Evolutionary conservation across 148 eudicot species (phyloP), one percentile per base, ranked within the genome.

Genomic region (Vaccinium macrocarpon): DNA sequence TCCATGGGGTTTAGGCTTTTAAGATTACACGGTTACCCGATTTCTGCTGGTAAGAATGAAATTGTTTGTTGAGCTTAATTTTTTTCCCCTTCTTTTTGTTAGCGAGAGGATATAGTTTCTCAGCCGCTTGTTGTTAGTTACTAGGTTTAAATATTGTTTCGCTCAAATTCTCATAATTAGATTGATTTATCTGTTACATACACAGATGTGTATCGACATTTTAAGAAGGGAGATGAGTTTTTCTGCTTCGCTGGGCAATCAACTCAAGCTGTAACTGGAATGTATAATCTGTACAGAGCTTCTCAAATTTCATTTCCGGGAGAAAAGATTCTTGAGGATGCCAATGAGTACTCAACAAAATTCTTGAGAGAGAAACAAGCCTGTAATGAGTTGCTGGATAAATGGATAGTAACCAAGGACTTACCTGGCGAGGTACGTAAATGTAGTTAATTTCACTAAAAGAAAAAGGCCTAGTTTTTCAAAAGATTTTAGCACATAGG

Each of bases 1-100:
- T 91, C 97, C 51, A 95, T 95, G 98, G 98, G 88, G 10, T 95
- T 95, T 81, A 88, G 97, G 76, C 90, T 95, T 38, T 84, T 95
- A 18, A 90, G 98, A 81, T 79, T 94, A 84, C 94, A 92, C 82
- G 97, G 97, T 18, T 86, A 91, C 78, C 82, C 87, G 0, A 88
- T 95, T 88, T 91, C 97, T 70, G 87, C 91, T 32, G 95, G 98
- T 95, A 46, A 50, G 53, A 38, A 38, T 38, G 6, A 38, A 38
- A 38, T 42, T 42, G 5, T 42, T 6, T 42, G 2, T 32, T 32
- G 3, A 32, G 3, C 35, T 32, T 32, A 32, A 32, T 0, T 32
- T 32, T 32, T 32, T 32, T 1, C 13, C 11, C 12, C 12, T 51
- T 51, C 13, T 8, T 8, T 8, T 50, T 50, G 12, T 50, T 50